Base-by-base conservation (phyloP, 129 eudicot genomes). In the Silybum marianum region DNA sequence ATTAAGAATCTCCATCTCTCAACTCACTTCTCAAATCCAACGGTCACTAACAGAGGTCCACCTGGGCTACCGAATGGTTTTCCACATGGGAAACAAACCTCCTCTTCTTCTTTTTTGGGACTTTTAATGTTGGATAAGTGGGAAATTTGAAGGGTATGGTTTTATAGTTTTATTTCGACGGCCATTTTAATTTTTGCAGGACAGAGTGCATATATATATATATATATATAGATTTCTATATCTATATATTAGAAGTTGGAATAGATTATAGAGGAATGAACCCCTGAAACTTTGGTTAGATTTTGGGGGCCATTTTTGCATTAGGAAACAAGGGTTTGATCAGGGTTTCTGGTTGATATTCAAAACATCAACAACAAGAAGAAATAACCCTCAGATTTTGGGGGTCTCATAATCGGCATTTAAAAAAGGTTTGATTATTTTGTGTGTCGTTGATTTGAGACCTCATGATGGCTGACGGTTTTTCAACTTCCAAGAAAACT, bases 381-480 rank as follows among this genome's bases (percentile, higher is more conserved):
- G 8, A 32, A 38, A 34, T 9, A 48, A 11, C 30, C 23, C 32
- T 72, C 23, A 34, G 46, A 46, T 72, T 40, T 58, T 62, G 42
- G 1, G 74, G 73, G 74, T 79, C 34, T 62, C 71, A 74, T 38
- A 60, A 81, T 63, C 68, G 8, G 67, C 71, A 80, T 23, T 25
- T 6, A 58, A 25, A 46, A 58, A 25, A 46, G 74, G 19, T 71
- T 76, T 76, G 24, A 70, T 34, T 16, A 54, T 40, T 65, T 81
- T 42, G 26, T 39, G 19, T n/a, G 28, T 21, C 60, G 6, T 38
- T 62, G 78, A 54, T 77, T 77, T 77, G 65, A 83, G 70, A 16
- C 69, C 78, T 71, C 82, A 83, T 83, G 78, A 71, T 28, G 78
- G 78, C 73, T 30, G 74, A 72, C 71, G 38, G 72, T 62, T 83